Evolutionary conservation across 768 basidiomycete species (phyloP), one percentile per base, ranked within the genome.

Genomic region (Tubosaeta brunneosetosa): DNA sequence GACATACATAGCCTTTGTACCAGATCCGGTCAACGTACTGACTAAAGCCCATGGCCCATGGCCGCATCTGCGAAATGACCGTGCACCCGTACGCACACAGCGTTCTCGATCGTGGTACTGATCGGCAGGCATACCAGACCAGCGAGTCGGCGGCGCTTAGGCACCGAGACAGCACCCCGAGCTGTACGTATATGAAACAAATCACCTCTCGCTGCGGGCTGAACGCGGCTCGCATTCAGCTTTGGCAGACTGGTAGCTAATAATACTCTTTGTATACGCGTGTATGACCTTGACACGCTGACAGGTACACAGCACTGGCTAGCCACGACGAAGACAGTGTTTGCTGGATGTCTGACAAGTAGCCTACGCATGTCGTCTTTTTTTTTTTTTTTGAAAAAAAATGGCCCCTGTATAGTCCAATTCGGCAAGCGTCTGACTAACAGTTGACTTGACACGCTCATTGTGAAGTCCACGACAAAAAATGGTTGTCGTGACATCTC

Each of bases 401-500:
- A 25, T 44, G 29, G 27, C 43, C 43, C 43, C 43, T 44, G 27
- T 45, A 45, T 31, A 3, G n/a, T 45, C 14, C 32, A 46, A 34
- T 46, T 33, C 34, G 45, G 45, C 31, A 33, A 17, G 27, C 31
- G 31, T 33, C 22, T 43, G 40, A 41, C 40, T 17, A 19, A 33
- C 33, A 4, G 8, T 32, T 32, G n/a, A 8, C 29, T 17, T 42
- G 27, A 50, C 47, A 9, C 6, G 29, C 9, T 29, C 29, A 29
- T 29, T 22, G 22, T 29, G 2, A 2, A 60, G 51, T 42, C 57
- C 56, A 41, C 53, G 50, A 34, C 54, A 47, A 29, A 61, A 55
- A 43, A 67, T 61, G 61, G 58, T 58, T 47, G 42, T 52, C 49
- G 45, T 59, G 9, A n/a, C 55, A 25, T 47, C 65, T n/a, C 40